A percentile compares a stretch with the other conserved stretches of the same genome.
phyloP scores from a whole-genome alignment of 768 basidiomycete genomes.

The Trametes elegans region DNA sequence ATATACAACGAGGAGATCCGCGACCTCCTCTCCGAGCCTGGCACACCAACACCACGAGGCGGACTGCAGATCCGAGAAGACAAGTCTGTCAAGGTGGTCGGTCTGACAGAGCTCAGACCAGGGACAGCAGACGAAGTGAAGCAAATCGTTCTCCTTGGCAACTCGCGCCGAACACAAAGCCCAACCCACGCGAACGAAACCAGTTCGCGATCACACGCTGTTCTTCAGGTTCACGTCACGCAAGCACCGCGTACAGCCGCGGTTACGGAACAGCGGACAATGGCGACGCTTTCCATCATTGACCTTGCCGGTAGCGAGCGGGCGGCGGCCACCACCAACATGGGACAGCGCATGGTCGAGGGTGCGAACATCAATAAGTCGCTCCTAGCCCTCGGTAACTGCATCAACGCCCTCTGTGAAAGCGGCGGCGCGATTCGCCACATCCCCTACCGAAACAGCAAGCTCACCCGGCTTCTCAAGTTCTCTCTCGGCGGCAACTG shows the following conservation, averaged over 20 bases:
- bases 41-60: constrained; percentile 64
- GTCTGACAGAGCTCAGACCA: constrained; percentile 80
- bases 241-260: constrained; percentile 85
- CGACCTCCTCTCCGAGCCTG: constrained; percentile 82
- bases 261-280: constrained; percentile 74
- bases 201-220: constrained; percentile 96
- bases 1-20: constrained; percentile 99
- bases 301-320: constrained; percentile 97
- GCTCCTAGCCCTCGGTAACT: constrained; percentile 93
- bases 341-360: constrained; percentile 98
- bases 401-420: constrained; percentile 97
- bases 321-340: constrained; percentile 93
- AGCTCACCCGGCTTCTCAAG: constrained; percentile 95
- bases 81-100: constrained; percentile 87
- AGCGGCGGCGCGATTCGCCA: constrained; percentile 86
- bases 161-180: constrained; percentile 85
- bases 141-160: constrained; percentile 87
- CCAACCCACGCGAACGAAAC: constrained; percentile 96
- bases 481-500: constrained; percentile 98
- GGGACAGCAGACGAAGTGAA: constrained; percentile 90
- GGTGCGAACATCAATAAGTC: constrained; percentile 99
- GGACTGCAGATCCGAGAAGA: constrained; percentile 94
- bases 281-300: constrained; percentile 95
- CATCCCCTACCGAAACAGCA: constrained; percentile 96
- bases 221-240: constrained; percentile 91